Evolutionary conservation across 371 early-diverging fungal species (phyloP), one percentile per base, ranked within the genome.

Genomic region (Zopfochytrium polystomum): DNA sequence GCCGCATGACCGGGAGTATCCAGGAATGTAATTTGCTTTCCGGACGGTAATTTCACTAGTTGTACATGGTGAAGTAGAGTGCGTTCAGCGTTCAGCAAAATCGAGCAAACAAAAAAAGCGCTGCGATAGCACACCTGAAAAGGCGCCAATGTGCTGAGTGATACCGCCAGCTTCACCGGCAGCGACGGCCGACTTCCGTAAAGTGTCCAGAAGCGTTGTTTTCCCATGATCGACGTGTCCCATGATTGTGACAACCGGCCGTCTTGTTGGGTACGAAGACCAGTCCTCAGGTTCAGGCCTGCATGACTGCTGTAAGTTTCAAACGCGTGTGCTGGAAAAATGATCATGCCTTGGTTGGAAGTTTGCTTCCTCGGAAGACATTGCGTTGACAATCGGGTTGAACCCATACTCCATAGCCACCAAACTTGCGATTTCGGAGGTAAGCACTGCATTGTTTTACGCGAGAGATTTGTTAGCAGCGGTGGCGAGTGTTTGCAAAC

Each of bases 191-290:
- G 92, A 89, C 66, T 91, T 90, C 38, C 96, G 87, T 33, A 96
- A 78, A 0, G 91, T 79, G 70, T 99, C 99, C 61, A 99, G 76
- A 23, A 99, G 77, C 0, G 99, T 97, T 0, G 98, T 96, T 68
- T 97, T 97, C 30, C 98, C 96, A 67, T 95, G 96, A 73, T 97
- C 96, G 30, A 96, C 93, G 63, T 97, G 98, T 15, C 99, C 99
- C 91, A 99, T 90, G 63, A 99, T 93, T 5, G 96, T 94, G 23
- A 96, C 93, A 20, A 96, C 88, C 5, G 96, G 96, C 1, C 95
- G 91, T 38, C 96, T 82, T 6, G 71, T 60, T 22, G 88, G 88
- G 58, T 86, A 84, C 13, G 68, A 60, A 1, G 85, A 80, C 80
- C 85, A 83, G 58, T 90, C 90, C 26, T 77, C 82, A 0, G 90